Evolutionary conservation across 257 asterid species (phyloP).

Genomic region (Echites panduratus): DNA sequence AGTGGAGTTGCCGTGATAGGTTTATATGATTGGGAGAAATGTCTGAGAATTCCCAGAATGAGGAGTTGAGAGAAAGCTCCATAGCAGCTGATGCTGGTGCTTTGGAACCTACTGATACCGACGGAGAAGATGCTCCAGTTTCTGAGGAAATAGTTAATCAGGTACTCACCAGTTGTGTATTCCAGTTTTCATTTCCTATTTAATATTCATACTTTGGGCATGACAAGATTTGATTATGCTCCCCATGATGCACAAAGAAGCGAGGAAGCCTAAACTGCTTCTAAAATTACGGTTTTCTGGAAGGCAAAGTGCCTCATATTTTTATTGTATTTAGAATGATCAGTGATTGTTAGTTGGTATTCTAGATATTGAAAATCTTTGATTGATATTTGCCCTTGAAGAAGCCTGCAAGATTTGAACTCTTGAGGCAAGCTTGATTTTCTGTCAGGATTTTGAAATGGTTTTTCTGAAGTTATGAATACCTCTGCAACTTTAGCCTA

Average conservation of each 20-base stretch:
- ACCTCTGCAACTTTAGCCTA: background rate
- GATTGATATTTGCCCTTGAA: background rate
- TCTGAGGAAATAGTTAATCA: conserved; percentile 35
- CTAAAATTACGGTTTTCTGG: background rate
- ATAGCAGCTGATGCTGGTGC: conserved; percentile 44
- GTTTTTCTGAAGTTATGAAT: background rate
- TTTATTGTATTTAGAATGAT: background rate
- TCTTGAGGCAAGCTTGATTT: too few relatives aligned
- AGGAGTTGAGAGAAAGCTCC: conserved; percentile 28
- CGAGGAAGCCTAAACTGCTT: background rate
- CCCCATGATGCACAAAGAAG: background rate
- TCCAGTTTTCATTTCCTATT: too few relatives aligned
- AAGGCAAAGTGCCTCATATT: background rate
- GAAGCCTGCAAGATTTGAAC: background rate
- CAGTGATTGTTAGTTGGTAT: background rate
- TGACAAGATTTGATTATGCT: background rate
- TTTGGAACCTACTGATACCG: conserved; percentile 24
- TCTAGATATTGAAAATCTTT: background rate
- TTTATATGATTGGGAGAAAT: conserved; percentile 43
- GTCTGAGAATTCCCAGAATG: conserved; percentile 40
- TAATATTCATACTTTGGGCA: background rate
- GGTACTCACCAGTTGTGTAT: conserved; percentile 8
- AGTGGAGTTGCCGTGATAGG: conserved; percentile 19
- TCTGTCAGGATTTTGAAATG: too few relatives aligned
- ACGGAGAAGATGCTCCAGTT: conserved; percentile 17